Percentiles rank a stretch among this genome's conserved stretches.
Evolutionary conservation across 352 stramenopile genomes (phyloP).

Genomic region (Pythium dissotocum): DNA sequence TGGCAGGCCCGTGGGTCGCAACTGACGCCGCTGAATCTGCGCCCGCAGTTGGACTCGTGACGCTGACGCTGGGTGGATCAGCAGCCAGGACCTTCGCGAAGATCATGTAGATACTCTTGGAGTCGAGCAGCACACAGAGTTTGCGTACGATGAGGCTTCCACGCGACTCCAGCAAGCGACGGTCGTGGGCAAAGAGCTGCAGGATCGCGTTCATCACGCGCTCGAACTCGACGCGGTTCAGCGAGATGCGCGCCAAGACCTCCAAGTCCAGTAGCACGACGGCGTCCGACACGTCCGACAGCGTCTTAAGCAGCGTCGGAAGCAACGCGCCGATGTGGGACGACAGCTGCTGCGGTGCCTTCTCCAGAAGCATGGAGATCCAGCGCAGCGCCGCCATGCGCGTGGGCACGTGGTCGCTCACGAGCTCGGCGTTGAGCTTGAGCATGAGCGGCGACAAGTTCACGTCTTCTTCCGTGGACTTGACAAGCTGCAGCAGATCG

Average conservation of each 20-base stretch:
- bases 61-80: slow-evolving; percentile 27
- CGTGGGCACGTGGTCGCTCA: slow-evolving; percentile 96
- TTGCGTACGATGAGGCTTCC: slow-evolving; percentile 98
- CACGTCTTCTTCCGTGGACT: slow-evolving; percentile 88
- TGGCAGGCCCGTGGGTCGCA: slow-evolving; percentile 29
- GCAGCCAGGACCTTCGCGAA: slow-evolving; percentile 95
- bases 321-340: slow-evolving; percentile 92
- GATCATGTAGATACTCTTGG: slow-evolving; percentile 98
- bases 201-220: slow-evolving; percentile 95
- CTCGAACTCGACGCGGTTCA: slow-evolving; percentile 92
- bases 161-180: slow-evolving; percentile 89
- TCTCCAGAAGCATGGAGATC: slow-evolving; percentile 99
- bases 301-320: slow-evolving; percentile 94
- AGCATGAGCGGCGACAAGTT: slow-evolving; percentile 93
- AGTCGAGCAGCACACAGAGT: slow-evolving; percentile 97
- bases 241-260: slow-evolving; percentile 95
- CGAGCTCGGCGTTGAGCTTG: slow-evolving; percentile 94
- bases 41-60: slow-evolving; percentile 12
- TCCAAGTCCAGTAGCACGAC: slow-evolving; percentile 97
- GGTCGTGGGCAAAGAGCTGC: slow-evolving; percentile 92
- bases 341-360: slow-evolving; percentile 93
- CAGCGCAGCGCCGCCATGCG: slow-evolving; percentile 94
- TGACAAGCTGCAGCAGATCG: slow-evolving; percentile 95
- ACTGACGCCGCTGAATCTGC: slow-evolving; percentile 3
- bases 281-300: slow-evolving; percentile 95